Conservation (phyloP, 192 early-diverging fungal species). For the Glomus cerebriforme region DNA sequence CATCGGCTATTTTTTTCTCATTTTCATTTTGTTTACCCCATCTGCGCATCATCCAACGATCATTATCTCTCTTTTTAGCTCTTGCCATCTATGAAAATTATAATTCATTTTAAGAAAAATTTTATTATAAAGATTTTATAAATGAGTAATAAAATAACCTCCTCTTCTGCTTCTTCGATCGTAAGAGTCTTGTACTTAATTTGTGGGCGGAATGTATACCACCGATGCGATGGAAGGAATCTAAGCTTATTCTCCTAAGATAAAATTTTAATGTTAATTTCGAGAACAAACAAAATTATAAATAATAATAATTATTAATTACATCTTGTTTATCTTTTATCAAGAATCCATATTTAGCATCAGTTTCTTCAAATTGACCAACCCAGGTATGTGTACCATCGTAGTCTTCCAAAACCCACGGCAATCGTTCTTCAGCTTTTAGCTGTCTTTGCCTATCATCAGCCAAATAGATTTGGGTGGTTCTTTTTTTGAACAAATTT, state of each 20-base stretch:
- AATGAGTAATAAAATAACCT: neutral
- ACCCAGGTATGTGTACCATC: conserved; percentile 67
- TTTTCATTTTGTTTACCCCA: conserved; percentile 41
- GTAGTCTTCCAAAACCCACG: conserved; percentile 79
- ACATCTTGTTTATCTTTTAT: conserved; percentile 10
- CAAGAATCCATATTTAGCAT: conserved; percentile 76
- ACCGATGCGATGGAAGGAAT: conserved; percentile 70
- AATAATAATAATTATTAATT: neutral
- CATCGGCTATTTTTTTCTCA: conserved; percentile 20
- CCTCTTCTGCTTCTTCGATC: conserved; percentile 77
- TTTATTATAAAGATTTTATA: neutral
- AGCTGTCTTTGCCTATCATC: conserved; percentile 49
- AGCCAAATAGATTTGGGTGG: conserved; percentile 60
- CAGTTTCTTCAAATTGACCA: conserved; percentile 71
- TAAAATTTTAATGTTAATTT: neutral
- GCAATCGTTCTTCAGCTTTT: conserved; percentile 72
- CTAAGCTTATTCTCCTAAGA: conserved; percentile 24
- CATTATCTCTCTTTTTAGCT: conserved; percentile 40
- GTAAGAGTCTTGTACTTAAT: conserved; percentile 65
- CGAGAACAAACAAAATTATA: neutral
- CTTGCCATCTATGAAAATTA: conserved; percentile 42
- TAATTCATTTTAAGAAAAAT: neutral
- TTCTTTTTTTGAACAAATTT: conserved; percentile 79
- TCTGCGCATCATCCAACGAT: conserved; percentile 56
- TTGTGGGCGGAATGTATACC: conserved; percentile 78